These are phyloP conservation scores for Lactarius hengduanensis DNA, from an alignment of 768 basidiomycete species.

Conservation along the genomic window DNA sequence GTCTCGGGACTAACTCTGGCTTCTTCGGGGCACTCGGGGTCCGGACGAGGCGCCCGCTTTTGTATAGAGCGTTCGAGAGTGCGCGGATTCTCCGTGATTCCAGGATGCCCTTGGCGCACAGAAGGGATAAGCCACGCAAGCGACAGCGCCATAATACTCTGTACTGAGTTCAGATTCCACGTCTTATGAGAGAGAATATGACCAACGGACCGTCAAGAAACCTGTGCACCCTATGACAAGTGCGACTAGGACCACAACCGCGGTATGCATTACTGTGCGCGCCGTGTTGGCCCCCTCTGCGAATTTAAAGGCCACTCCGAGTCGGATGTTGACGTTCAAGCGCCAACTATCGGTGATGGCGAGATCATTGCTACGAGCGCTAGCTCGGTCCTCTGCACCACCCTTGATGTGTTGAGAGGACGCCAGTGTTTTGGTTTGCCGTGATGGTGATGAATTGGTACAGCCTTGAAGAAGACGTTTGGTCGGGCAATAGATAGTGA, in stretches of 20 bases:
- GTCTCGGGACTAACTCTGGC: constrained; percentile 1
- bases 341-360: constrained; percentile 6
- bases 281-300: constrained; percentile 15
- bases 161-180: background rate
- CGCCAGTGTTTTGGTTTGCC: constrained; percentile 15
- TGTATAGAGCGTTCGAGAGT: background rate
- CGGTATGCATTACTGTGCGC: constrained; percentile 2
- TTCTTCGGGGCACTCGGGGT: background rate
- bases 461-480: constrained; percentile 4
- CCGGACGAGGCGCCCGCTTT: background rate
- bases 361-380: background rate
- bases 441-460: constrained; percentile 10
- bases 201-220: constrained; percentile 22
- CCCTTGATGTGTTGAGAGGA: constrained; percentile 7
- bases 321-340: constrained; percentile 23
- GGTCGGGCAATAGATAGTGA: constrained; percentile 21
- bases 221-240: constrained; percentile 21
- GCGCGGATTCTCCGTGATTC: background rate
- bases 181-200: background rate
- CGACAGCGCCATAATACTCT: constrained; percentile 21
- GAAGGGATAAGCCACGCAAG: constrained; percentile 25
- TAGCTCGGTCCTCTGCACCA: constrained; percentile 17
- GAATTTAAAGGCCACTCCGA: constrained; percentile 17
- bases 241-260: constrained; percentile 10
- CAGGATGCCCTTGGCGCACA: background rate